A percentile compares a stretch with the other conserved stretches of the same genome.
Conservation (phyloP, 768 basidiomycete genomes). For the Lactarius vividus region DNA sequence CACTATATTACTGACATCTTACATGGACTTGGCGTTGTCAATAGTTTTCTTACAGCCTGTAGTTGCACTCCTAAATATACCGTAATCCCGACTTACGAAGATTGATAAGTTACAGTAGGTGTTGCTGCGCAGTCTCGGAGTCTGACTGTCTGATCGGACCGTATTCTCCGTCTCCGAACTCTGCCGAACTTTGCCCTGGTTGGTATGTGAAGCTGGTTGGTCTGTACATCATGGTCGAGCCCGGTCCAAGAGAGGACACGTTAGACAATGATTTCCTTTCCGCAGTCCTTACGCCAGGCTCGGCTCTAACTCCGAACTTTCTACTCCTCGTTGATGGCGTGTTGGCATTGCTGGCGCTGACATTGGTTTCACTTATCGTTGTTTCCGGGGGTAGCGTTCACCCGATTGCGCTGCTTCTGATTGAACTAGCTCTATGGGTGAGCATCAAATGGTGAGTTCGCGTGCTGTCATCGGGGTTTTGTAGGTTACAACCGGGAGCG, state of each 20-base stretch:
- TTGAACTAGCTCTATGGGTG: slow-evolving; percentile 70
- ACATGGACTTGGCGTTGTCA: background rate
- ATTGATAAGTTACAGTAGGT: no score
- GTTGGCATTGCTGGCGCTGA: slow-evolving; percentile 54
- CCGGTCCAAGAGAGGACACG: background rate
- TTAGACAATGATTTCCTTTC: slow-evolving; percentile 42
- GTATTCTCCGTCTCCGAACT: background rate
- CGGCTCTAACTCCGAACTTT: slow-evolving; percentile 70
- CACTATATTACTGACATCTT: background rate
- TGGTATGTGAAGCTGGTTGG: no score
- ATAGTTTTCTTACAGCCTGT: background rate
- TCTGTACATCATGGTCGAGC: background rate
- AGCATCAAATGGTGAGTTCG: slow-evolving; percentile 73
- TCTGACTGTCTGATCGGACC: background rate
- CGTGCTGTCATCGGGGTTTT: slow-evolving; percentile 1
- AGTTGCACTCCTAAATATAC: background rate
- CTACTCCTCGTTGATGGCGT: slow-evolving; percentile 60
- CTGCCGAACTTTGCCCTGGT: background rate
- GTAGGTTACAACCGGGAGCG: slow-evolving; percentile 9
- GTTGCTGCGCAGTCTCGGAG: no score
- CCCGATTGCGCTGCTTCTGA: slow-evolving; percentile 59
- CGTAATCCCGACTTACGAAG: background rate
- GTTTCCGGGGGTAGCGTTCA: slow-evolving; percentile 66
- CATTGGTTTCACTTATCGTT: slow-evolving; percentile 57
- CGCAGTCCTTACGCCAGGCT: slow-evolving; percentile 68